Evolutionary conservation across 1,284 basidiomycete species (phyloP).

Genomic region (Boletus sp.): DNA sequence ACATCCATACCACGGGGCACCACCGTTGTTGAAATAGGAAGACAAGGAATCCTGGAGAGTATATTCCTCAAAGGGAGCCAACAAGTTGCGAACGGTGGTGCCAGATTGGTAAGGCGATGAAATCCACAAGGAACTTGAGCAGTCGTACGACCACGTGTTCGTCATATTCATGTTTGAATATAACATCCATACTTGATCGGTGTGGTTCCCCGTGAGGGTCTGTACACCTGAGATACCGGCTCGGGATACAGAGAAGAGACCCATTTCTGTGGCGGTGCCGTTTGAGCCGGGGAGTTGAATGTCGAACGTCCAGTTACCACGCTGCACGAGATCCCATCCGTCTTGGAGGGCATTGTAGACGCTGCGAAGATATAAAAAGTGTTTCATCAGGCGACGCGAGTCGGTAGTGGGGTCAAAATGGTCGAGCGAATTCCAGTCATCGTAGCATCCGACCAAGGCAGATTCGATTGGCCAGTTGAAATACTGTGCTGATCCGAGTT

Average conservation of each 20-base stretch:
- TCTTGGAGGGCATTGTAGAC: slow-evolving; percentile 76
- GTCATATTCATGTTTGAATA: slow-evolving; percentile 83
- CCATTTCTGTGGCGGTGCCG: slow-evolving; percentile 73
- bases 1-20: slow-evolving; percentile 72
- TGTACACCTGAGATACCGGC: slow-evolving; percentile 55
- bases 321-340: slow-evolving; percentile 74
- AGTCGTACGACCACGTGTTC: slow-evolving; percentile 58
- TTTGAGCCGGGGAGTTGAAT: slow-evolving; percentile 84
- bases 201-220: slow-evolving; percentile 52
- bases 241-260: slow-evolving; percentile 78
- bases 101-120: slow-evolving; percentile 69
- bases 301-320: slow-evolving; percentile 77
- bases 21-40: slow-evolving; percentile 53
- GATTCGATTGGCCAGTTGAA: slow-evolving; percentile 85
- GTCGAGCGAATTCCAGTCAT: slow-evolving; percentile 86
- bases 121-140: slow-evolving; percentile 60
- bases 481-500: slow-evolving; percentile 83
- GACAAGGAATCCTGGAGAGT: slow-evolving; percentile 59
- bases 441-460: slow-evolving; percentile 73
- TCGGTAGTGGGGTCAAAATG: slow-evolving; percentile 88
- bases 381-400: slow-evolving; percentile 66
- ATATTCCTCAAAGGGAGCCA: slow-evolving; percentile 80
- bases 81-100: slow-evolving; percentile 65
- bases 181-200: slow-evolving; percentile 74
- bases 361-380: slow-evolving; percentile 67